Conservation (phyloP, 108 stramenopile species). For the Nitzschia putrida region DNA sequence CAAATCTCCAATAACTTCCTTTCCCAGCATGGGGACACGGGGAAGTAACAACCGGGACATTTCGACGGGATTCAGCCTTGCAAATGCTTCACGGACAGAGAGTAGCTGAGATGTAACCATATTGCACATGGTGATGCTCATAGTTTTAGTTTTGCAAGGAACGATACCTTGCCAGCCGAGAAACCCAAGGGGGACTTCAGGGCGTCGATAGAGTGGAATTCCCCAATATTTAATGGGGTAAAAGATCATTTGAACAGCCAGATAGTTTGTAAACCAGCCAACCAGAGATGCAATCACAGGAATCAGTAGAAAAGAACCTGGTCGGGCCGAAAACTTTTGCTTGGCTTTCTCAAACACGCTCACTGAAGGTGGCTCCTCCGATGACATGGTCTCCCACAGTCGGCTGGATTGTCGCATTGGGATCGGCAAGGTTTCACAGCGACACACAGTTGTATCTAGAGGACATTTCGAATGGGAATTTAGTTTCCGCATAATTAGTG, state of each 20-base stretch:
- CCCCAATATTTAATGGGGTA: conserved; percentile 83
- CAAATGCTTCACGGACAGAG: conserved; percentile 78
- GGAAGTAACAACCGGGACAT: conserved; percentile 65
- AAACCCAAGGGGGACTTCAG: conserved; percentile 72
- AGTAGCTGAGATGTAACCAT: conserved; percentile 87
- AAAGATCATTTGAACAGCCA: conserved; percentile 91
- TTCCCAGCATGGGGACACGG: conserved; percentile 68
- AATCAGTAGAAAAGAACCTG: conserved; percentile 76
- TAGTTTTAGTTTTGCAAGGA: conserved; percentile 82
- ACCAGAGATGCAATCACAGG: conserved; percentile 89
- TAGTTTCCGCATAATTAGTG: too few species aligned
- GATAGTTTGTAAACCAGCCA: conserved; percentile 93
- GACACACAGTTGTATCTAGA: too few species aligned
- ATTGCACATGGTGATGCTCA: conserved; percentile 80
- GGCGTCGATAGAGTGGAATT: conserved; percentile 59
- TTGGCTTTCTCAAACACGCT: conserved; percentile 20
- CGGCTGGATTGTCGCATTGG: too few species aligned
- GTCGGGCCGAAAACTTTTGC: conserved; percentile 61
- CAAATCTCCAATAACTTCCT: conserved; percentile 56
- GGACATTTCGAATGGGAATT: too few species aligned
- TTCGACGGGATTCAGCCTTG: conserved; percentile 62
- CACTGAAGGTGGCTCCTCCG: too few species aligned
- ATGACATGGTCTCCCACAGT: too few species aligned
- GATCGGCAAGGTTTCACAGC: too few species aligned
- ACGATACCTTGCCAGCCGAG: conserved; percentile 91